phyloP scores from a whole-genome alignment of 345 rosid species.

The Populus alba region DNA sequence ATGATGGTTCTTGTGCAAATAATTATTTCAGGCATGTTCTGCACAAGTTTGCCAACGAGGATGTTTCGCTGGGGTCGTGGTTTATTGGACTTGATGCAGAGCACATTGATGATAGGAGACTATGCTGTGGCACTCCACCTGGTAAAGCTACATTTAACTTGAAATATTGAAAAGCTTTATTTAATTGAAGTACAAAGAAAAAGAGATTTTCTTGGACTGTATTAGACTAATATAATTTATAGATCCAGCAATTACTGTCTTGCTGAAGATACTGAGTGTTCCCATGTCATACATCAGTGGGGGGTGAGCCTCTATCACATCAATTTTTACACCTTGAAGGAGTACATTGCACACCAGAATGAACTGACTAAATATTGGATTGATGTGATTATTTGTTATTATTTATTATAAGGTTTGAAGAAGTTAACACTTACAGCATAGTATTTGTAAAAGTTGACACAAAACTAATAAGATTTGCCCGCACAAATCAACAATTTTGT shows the following conservation, averaged over 20 bases:
- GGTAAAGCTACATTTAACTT: constrained; percentile 45
- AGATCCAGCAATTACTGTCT: not conserved
- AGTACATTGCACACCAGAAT: constrained; percentile 21
- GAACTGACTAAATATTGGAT: constrained; percentile 18
- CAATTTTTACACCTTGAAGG: constrained; percentile 20
- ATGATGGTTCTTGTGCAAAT: constrained; percentile 8
- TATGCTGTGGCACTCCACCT: constrained; percentile 92
- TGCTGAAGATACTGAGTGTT: constrained; percentile 19
- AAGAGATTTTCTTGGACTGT: not conserved
- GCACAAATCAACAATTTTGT: not conserved
- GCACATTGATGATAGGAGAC: constrained; percentile 93
- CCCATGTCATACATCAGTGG: constrained; percentile 16
- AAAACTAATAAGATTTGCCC: not conserved
- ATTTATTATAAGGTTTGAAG: constrained; percentile 13
- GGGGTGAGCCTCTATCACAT: constrained; percentile 22
- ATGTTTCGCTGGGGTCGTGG: constrained; percentile 96
- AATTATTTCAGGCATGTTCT: constrained; percentile 58
- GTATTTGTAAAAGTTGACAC: not conserved
- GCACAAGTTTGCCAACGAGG: constrained; percentile 86
- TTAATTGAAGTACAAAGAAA: not conserved
- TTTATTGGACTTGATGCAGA: constrained; percentile 93
- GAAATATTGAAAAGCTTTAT: not conserved
- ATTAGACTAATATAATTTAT: not conserved
- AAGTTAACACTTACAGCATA: not conserved
- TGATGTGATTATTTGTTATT: constrained; percentile 6